Conservation (phyloP, 495 filamentous ascomycete species). For the Penicillium flavigenum region DNA sequence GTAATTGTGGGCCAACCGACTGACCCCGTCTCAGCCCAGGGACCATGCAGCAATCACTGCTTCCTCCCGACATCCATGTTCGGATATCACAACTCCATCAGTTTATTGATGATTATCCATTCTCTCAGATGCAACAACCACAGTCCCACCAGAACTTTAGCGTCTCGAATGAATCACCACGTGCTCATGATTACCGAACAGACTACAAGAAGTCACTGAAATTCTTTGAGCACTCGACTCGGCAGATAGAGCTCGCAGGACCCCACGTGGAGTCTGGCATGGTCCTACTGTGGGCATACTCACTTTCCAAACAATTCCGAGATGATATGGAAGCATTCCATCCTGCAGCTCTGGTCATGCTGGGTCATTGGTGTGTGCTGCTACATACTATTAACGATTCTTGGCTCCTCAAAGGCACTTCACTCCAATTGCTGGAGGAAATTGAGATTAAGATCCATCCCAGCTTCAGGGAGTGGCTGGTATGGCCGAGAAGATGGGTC, state of each 20-base stretch:
- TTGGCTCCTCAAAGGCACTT: constrained; percentile 44
- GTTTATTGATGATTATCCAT: constrained; percentile 24
- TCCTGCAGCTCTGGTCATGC: constrained; percentile 48
- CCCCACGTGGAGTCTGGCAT: constrained; percentile 23
- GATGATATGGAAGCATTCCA: constrained; percentile 41
- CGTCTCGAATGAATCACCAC: not conserved
- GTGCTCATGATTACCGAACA: constrained; percentile 10
- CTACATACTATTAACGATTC: constrained; percentile 37
- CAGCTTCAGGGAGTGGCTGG: constrained; percentile 23
- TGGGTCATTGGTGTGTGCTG: constrained; percentile 43
- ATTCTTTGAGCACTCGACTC: constrained; percentile 13
- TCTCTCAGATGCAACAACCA: constrained; percentile 11
- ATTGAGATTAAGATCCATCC: constrained; percentile 23
- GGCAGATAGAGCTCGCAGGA: constrained; percentile 24
- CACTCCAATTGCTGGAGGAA: constrained; percentile 22
- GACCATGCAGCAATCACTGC: constrained; percentile 17
- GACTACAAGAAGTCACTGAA: constrained; percentile 21
- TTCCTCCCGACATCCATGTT: constrained; percentile 21
- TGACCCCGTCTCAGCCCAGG: constrained; percentile 11
- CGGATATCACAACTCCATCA: constrained; percentile 17
- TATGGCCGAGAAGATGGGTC: constrained; percentile 26
- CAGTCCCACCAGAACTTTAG: constrained; percentile 9
- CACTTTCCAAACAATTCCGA: constrained; percentile 45
- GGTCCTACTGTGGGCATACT: constrained; percentile 40
- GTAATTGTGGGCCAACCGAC: not conserved